Percentiles rank a stretch among this genome's conserved stretches.
These are phyloP conservation scores for Alternaria sp. DNA, from an alignment of 2,329 filamentous ascomycete genomes.

Conservation along the genomic window DNA sequence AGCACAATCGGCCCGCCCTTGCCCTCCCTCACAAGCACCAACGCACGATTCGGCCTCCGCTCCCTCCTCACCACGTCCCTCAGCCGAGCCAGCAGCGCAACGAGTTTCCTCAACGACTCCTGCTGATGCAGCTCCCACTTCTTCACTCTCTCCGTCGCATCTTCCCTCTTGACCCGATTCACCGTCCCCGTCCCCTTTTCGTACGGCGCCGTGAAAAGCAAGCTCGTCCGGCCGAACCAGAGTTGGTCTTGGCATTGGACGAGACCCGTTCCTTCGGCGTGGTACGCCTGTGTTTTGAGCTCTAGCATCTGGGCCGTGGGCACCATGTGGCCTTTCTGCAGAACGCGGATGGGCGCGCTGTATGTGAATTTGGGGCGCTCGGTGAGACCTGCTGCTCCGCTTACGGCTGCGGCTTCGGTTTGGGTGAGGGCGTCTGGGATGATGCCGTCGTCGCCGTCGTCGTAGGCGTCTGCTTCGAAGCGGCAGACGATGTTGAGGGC, in stretches of 20 bases:
- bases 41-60: slow-evolving; percentile 23
- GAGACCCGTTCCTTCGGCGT: slow-evolving; percentile 8
- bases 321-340: slow-evolving; percentile 39
- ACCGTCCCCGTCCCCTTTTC: slow-evolving; percentile 24
- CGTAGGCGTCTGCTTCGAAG: slow-evolving; percentile 44
- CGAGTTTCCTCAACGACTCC: slow-evolving; percentile 35
- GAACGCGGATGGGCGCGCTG: slow-evolving; percentile 28
- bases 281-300: slow-evolving; percentile 36
- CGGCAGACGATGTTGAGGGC: slow-evolving; percentile 37
- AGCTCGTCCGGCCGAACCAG: slow-evolving; percentile 44
- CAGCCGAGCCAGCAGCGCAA: slow-evolving; percentile 27
- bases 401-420: slow-evolving; percentile 22
- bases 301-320: slow-evolving; percentile 37
- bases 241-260: slow-evolving; percentile 40
- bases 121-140: slow-evolving; percentile 38
- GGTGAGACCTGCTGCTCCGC: slow-evolving; percentile 22
- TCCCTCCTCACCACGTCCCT: slow-evolving; percentile 24
- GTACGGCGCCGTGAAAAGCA: slow-evolving; percentile 37
- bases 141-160: slow-evolving; percentile 27
- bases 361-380: slow-evolving; percentile 21
- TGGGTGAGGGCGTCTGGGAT: slow-evolving; percentile 21
- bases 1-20: slow-evolving; percentile 29
- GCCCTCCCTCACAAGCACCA: slow-evolving; percentile 29
- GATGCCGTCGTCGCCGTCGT: slow-evolving; percentile 35
- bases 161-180: slow-evolving; percentile 25